phyloP scores from a whole-genome alignment of 2,329 filamentous ascomycete species.

The Tolypocladium ophioglossoides region DNA sequence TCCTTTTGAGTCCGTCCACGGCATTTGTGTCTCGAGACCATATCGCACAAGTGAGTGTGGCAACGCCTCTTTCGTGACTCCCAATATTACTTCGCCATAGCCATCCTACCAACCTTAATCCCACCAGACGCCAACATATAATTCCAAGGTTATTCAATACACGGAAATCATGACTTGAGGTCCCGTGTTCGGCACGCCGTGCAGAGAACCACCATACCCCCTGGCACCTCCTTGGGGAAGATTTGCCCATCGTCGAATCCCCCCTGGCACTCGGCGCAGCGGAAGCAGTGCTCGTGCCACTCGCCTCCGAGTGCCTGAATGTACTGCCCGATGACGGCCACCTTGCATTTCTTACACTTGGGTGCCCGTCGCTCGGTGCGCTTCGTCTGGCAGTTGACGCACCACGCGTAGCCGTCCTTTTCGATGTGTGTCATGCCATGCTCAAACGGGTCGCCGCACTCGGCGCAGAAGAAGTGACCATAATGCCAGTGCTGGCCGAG shows the following conservation, averaged over 20 bases:
- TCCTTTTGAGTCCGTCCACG: neutral
- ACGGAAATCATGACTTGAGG: conserved; percentile 36
- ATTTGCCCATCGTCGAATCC: conserved; percentile 56
- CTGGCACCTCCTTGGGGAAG: conserved; percentile 44
- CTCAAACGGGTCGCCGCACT: conserved; percentile 93
- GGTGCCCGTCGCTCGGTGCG: conserved; percentile 79
- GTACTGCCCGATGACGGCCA: conserved; percentile 80
- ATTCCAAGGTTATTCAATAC: conserved; percentile 1
- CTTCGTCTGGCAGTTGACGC: conserved; percentile 83
- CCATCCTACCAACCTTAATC: neutral
- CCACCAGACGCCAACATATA: neutral
- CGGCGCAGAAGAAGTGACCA: conserved; percentile 97
- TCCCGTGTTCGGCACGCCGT: conserved; percentile 50
- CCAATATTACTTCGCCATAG: neutral
- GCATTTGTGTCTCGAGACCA: neutral
- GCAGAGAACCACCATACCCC: conserved; percentile 46
- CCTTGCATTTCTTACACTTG: conserved; percentile 78
- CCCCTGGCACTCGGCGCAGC: conserved; percentile 54
- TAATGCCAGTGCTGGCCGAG: conserved; percentile 95
- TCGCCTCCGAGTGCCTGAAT: conserved; percentile 81
- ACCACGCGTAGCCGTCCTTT: conserved; percentile 97
- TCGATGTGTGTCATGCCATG: conserved; percentile 65
- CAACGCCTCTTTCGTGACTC: neutral
- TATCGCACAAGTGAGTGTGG: neutral
- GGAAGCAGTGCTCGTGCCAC: conserved; percentile 91